Evolutionary conservation across 1,139 yeast genomes (phyloP).

Genomic region (Blastobotrys buckinghamii): DNA sequence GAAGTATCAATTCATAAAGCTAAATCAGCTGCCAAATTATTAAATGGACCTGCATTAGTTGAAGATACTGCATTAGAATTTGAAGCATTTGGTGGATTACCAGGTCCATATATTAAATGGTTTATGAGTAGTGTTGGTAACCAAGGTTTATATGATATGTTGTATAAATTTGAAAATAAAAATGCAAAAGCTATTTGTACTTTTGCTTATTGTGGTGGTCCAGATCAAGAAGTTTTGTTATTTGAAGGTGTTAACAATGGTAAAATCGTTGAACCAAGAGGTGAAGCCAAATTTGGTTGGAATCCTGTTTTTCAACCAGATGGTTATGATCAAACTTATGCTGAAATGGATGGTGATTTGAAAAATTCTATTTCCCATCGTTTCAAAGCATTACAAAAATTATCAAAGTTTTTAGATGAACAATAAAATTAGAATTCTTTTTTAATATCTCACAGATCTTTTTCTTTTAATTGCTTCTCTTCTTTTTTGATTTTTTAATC

Average conservation of each 20-base stretch:
- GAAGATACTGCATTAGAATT: slow-evolving; percentile 94
- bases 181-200: slow-evolving; percentile 87
- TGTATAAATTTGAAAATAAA: slow-evolving; percentile 76
- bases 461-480: slow-evolving; percentile 2
- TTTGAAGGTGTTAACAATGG: slow-evolving; percentile 89
- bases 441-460: slow-evolving; percentile 5
- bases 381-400: slow-evolving; percentile 69
- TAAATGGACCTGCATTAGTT: slow-evolving; percentile 76
- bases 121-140: slow-evolving; percentile 69
- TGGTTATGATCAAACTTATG: slow-evolving; percentile 60
- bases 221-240: slow-evolving; percentile 60
- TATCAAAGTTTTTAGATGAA: slow-evolving; percentile 50
- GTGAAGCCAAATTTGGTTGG: slow-evolving; percentile 88
- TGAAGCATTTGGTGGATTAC: slow-evolving; percentile 72
- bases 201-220: slow-evolving; percentile 84
- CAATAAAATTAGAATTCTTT: neutral
- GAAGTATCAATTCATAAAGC: slow-evolving; percentile 83
- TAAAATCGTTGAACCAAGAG: slow-evolving; percentile 65
- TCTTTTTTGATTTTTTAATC: slow-evolving; percentile 27
- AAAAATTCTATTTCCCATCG: slow-evolving; percentile 88
- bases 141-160: slow-evolving; percentile 67
- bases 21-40: slow-evolving; percentile 57
- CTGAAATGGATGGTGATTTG: slow-evolving; percentile 75
- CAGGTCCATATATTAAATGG: slow-evolving; percentile 88
- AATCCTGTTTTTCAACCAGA: slow-evolving; percentile 83